A percentile compares a stretch with the other conserved stretches of the same genome.
These are phyloP conservation scores for Penicillium aurantiogriseum DNA, from an alignment of 2,329 filamentous ascomycete genomes.

Conservation along the genomic window DNA sequence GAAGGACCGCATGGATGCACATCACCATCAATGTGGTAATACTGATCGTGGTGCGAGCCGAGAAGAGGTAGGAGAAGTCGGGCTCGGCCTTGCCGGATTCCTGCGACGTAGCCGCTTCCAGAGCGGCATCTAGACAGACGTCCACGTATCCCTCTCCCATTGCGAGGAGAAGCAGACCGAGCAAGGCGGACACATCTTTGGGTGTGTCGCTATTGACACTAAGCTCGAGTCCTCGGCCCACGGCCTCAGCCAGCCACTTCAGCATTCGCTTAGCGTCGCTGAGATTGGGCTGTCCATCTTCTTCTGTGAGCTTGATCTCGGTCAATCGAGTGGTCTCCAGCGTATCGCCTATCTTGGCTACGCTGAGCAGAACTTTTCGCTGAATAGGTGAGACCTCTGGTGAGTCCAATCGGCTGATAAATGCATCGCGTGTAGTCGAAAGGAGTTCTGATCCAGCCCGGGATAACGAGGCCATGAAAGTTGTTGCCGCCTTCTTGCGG, in stretches of 20 bases:
- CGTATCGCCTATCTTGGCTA: slow-evolving; percentile 77
- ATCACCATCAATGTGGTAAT: slow-evolving; percentile 92
- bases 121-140: slow-evolving; percentile 64
- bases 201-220: slow-evolving; percentile 83
- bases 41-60: slow-evolving; percentile 76
- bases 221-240: slow-evolving; percentile 87
- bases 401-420: slow-evolving; percentile 83
- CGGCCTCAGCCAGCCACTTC: slow-evolving; percentile 93
- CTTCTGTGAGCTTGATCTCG: slow-evolving; percentile 86
- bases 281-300: slow-evolving; percentile 79
- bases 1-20: slow-evolving; percentile 84
- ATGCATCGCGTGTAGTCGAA: slow-evolving; percentile 83
- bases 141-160: slow-evolving; percentile 82
- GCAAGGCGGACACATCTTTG: slow-evolving; percentile 83
- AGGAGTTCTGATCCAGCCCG: slow-evolving; percentile 88
- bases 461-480: slow-evolving; percentile 88
- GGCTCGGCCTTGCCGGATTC: slow-evolving; percentile 81
- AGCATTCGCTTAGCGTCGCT: slow-evolving; percentile 96
- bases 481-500: slow-evolving; percentile 82
- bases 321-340: slow-evolving; percentile 65
- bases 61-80: slow-evolving; percentile 78
- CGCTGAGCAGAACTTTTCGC: slow-evolving; percentile 82
- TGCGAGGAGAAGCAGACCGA: slow-evolving; percentile 77
- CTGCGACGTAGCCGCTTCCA: slow-evolving; percentile 71
- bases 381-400: slow-evolving; percentile 85